Evolutionary conservation across 2,329 filamentous ascomycete genomes (phyloP).

Genomic region (Calonectria multiphialidica): DNA sequence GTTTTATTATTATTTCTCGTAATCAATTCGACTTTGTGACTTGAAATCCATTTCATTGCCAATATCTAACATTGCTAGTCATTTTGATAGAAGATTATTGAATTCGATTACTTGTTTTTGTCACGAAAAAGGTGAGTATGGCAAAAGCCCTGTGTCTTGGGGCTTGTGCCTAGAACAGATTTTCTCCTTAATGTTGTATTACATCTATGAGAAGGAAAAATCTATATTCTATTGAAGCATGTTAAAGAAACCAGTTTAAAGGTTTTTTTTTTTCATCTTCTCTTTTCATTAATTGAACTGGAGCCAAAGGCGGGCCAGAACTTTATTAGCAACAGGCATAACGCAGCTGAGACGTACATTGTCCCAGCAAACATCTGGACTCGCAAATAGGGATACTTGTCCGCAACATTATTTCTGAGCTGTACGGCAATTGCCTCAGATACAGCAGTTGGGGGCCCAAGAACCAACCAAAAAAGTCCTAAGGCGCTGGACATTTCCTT

Average conservation of each 20-base stretch:
- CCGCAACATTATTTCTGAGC: background rate
- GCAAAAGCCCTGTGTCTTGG: too few relatives aligned
- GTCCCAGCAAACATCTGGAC: conserved; percentile 5
- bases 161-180: too few relatives aligned
- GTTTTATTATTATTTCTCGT: too few relatives aligned
- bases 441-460: conserved; percentile 15
- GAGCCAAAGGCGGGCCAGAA: background rate
- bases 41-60: too few relatives aligned
- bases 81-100: too few relatives aligned
- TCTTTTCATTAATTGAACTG: background rate
- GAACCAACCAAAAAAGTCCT: conserved; percentile 7
- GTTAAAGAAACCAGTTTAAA: background rate
- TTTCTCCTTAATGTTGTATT: too few relatives aligned
- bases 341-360: background rate
- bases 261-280: too few relatives aligned
- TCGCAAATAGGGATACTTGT: background rate
- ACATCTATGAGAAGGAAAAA: too few relatives aligned
- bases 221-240: background rate
- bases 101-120: too few relatives aligned
- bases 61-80: too few relatives aligned
- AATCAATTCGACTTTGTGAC: too few relatives aligned
- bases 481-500: conserved; percentile 8
- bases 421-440: conserved; percentile 19
- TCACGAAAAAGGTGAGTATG: too few relatives aligned
- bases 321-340: background rate